Evolutionary conservation across 1,284 basidiomycete genomes (phyloP), one percentile per base, ranked within the genome.

Genomic region (Leccinum glutinopallens): DNA sequence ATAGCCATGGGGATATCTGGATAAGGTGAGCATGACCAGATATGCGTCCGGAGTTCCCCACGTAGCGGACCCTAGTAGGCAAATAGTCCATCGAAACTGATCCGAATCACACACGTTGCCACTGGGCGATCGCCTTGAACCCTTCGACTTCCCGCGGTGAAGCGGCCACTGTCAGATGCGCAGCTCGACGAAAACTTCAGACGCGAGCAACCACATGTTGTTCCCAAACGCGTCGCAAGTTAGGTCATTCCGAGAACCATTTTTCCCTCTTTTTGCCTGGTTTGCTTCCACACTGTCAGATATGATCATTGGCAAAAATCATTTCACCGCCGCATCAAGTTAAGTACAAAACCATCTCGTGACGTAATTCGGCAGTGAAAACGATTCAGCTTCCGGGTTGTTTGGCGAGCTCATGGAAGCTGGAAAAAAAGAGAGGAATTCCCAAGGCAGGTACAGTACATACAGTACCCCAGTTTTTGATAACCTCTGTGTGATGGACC

Each of bases 101-200:
- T 51, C 49, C 22, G 22, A 25, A 29, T 29, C 29, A 29, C 29
- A 22, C 49, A 22, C 49, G 7, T n/a, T 51, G 49, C 13, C 7
- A 51, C 4, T 51, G 22, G 29, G 49, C 19, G 49, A 51, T 51
- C 49, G 4, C 22, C 49, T 51, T 5, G 2, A 51, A 29, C 53
- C 53, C 25, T 54, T 54, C 5, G 53, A 54, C 53, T 54, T 54
- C 53, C 25, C 53, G 53, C 53, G 53, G 9, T 54, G 53, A 6
- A 7, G 13, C 49, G 49, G 49, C n/a, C n/a, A n/a, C n/a, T n/a
- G n/a, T n/a, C 22, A 22, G 13, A 51, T 13, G 22, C 22, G 22
- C 49, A 49, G 49, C 49, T 22, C 49, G 19, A 22, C 46, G 19
- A 12, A 49, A 22, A 13, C 6, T 6, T 10, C 17, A 51, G 19